A percentile compares a stretch with the other conserved stretches of the same genome.
phyloP scores from a whole-genome alignment of 768 basidiomycete genomes.

The Trametes meyenii region DNA sequence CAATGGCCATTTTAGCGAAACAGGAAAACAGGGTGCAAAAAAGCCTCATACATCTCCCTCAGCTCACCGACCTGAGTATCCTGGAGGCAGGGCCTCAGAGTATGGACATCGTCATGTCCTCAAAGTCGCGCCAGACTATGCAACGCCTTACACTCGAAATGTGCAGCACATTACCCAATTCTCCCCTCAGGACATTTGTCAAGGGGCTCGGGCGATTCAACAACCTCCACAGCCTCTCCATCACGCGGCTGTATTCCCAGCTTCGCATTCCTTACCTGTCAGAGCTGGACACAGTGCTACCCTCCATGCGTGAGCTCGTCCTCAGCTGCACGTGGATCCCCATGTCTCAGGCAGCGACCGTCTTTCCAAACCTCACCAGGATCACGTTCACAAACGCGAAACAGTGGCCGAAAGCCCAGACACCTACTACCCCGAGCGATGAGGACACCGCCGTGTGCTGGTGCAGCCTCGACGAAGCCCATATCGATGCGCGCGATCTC shows the following conservation, averaged over 20 bases:
- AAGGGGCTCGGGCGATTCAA: no score
- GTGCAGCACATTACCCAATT: no score
- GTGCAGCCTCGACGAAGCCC: constrained; percentile 4
- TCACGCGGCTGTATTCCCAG: background rate
- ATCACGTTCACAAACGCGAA: background rate
- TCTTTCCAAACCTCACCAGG: constrained; percentile 4
- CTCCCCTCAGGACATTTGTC: no score
- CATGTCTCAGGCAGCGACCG: background rate
- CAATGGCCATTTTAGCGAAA: background rate
- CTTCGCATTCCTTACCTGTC: no score
- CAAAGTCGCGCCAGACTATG: no score
- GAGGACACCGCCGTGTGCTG: constrained; percentile 1
- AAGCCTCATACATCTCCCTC: background rate
- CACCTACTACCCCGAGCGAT: no score
- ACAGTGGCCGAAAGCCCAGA: background rate
- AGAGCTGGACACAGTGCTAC: background rate
- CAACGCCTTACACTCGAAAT: no score
- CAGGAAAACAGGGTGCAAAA: background rate
- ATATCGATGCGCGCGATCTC: constrained; percentile 14
- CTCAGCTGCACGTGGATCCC: background rate
- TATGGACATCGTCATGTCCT: no score
- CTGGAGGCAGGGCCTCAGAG: background rate
- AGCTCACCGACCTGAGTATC: background rate
- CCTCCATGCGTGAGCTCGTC: constrained; percentile 3
- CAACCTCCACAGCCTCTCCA: background rate